Conservation (phyloP, 352 stramenopile species). For the Phytophthora palmivora region DNA sequence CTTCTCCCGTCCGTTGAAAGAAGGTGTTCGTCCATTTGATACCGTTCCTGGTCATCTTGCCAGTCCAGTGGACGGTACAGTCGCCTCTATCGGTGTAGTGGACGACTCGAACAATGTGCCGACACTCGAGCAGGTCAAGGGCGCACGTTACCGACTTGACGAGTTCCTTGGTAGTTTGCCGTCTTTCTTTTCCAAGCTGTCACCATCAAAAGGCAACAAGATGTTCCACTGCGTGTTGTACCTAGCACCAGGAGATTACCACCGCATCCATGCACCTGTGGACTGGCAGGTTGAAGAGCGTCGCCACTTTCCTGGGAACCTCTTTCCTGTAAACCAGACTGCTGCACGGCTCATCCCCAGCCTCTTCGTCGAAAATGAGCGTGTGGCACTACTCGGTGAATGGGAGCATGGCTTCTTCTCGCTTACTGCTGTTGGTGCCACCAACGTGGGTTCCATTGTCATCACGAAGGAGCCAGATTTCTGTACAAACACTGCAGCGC, state of each 20-base stretch:
- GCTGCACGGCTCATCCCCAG: conserved; percentile 75
- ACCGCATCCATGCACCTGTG: conserved; percentile 86
- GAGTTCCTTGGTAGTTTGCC: conserved; percentile 78
- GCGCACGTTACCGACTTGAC: conserved; percentile 80
- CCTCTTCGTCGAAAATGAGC: conserved; percentile 88
- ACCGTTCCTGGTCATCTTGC: conserved; percentile 33
- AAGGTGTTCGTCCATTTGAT: conserved; percentile 62
- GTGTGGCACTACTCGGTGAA: conserved; percentile 71
- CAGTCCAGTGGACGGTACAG: conserved; percentile 70
- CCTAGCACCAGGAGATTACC: conserved; percentile 87
- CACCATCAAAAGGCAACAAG: conserved; percentile 49
- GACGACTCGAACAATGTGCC: conserved; percentile 54
- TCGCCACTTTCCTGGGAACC: conserved; percentile 83
- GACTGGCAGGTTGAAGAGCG: conserved; percentile 79
- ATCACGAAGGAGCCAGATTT: conserved; percentile 76
- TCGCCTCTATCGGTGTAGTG: conserved; percentile 66
- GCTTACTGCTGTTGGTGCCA: conserved; percentile 84
- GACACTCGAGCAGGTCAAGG: conserved; percentile 85
- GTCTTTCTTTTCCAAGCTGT: conserved; percentile 55
- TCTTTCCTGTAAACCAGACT: conserved; percentile 81
- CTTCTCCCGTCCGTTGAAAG: conserved; percentile 84
- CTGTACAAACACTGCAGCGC: conserved; percentile 62
- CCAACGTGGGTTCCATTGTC: conserved; percentile 88
- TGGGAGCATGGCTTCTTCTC: conserved; percentile 88
- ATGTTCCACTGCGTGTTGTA: conserved; percentile 87